Conservation (phyloP, 306 rosid genomes). For the Rosa chinensis region DNA sequence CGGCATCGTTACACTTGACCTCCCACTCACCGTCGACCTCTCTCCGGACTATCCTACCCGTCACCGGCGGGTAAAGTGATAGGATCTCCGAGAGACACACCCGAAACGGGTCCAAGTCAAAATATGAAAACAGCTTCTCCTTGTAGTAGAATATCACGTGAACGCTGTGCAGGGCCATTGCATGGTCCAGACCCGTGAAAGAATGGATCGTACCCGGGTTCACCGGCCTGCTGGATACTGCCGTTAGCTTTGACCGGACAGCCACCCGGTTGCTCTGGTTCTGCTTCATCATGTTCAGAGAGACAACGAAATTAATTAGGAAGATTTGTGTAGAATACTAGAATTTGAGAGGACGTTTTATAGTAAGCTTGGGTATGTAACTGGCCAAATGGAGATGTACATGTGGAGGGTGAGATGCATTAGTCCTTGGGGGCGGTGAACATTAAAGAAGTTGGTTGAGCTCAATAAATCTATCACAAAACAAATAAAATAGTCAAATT, state of each 20-base stretch:
- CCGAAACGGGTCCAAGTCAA: slow-evolving; percentile 54
- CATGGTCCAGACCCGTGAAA: slow-evolving; percentile 45
- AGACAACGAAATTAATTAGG: too few relatives aligned
- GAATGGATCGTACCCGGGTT: slow-evolving; percentile 27
- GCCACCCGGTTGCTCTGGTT: slow-evolving; percentile 28
- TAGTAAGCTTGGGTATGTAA: background rate
- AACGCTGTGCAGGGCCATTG: slow-evolving; percentile 50
- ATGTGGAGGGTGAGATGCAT: background rate
- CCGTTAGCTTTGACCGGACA: slow-evolving; percentile 45
- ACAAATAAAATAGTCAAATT: background rate
- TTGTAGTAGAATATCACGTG: slow-evolving; percentile 56
- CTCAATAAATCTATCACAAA: background rate
- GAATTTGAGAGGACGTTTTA: background rate
- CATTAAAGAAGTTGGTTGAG: background rate
- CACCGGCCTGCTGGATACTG: slow-evolving; percentile 57
- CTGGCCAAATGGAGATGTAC: too few relatives aligned
- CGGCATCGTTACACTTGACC: slow-evolving; percentile 63
- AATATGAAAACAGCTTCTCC: slow-evolving; percentile 32
- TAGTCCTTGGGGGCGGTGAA: background rate
- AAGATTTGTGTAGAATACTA: background rate
- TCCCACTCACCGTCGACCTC: slow-evolving; percentile 51
- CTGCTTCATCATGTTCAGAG: slow-evolving; percentile 13
- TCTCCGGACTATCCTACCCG: slow-evolving; percentile 53
- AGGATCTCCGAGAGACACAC: slow-evolving; percentile 42
- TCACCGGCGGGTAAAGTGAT: slow-evolving; percentile 47